These are phyloP conservation scores for Litsea cubeba DNA, from an alignment of 164 flowering plant species.

Conservation along the genomic window DNA sequence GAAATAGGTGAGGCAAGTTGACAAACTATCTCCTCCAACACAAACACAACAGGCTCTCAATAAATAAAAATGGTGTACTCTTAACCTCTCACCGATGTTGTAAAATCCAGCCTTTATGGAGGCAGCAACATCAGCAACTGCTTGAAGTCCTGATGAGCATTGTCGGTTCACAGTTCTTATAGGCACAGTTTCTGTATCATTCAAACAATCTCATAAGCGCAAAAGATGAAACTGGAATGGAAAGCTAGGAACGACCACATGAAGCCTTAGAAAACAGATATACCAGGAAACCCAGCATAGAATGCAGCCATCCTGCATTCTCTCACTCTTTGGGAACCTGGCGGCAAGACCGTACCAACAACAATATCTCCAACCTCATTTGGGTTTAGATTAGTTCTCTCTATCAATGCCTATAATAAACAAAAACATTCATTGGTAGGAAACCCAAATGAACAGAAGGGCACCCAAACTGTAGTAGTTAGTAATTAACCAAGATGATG, in stretches of 20 bases:
- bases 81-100: slow-evolving; percentile 65
- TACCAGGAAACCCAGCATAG: slow-evolving; percentile 99
- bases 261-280: neutral
- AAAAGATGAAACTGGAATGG: neutral
- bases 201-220: neutral
- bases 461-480: neutral
- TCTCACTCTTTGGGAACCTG: slow-evolving; percentile 83
- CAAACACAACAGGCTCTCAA: neutral
- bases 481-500: neutral
- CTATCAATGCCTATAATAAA: slow-evolving; percentile 66
- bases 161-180: slow-evolving; percentile 93
- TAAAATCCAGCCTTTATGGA: slow-evolving; percentile 95
- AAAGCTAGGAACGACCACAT: neutral
- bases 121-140: slow-evolving; percentile 99
- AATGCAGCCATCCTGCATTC: slow-evolving; percentile 99
- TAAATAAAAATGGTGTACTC: neutral
- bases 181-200: slow-evolving; percentile 75
- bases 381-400: slow-evolving; percentile 82
- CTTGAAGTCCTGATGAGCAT: slow-evolving; percentile 99
- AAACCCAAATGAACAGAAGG: neutral
- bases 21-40: neutral
- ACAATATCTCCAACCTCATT: slow-evolving; percentile 93
- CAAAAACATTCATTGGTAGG: neutral
- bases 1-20: neutral
- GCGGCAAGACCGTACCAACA: slow-evolving; percentile 90